Conservation (phyloP, 148 eudicot species). For the Drosera capensis region DNA sequence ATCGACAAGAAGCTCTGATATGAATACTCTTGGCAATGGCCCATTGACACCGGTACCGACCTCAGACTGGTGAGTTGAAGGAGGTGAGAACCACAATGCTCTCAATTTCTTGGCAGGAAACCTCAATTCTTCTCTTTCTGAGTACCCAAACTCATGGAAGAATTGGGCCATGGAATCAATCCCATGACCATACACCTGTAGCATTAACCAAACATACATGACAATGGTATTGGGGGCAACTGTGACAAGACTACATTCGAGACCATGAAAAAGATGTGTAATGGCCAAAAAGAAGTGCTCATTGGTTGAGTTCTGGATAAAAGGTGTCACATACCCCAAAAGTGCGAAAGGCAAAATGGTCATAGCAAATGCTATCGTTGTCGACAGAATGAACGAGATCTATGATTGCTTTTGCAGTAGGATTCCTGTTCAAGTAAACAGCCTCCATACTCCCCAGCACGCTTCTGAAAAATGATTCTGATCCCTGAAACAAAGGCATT, state of each 20-base stretch:
- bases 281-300: not conserved
- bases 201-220: not conserved
- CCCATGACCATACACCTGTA: conserved; percentile 69
- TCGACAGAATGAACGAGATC: conserved; percentile 63
- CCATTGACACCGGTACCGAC: conserved; percentile 57
- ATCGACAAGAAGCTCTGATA: conserved; percentile 92
- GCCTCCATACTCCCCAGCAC: conserved; percentile 58
- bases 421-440: conserved; percentile 67
- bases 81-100: conserved; percentile 94
- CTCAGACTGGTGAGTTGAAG: conserved; percentile 19
- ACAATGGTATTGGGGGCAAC: not conserved
- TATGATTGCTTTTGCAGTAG: conserved; percentile 77
- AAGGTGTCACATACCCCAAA: conserved; percentile 55
- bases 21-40: conserved; percentile 83
- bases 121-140: conserved; percentile 57
- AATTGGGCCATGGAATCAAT: conserved; percentile 74
- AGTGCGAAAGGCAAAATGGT: conserved; percentile 88
- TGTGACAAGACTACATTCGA: too few relatives aligned
- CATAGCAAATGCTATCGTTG: conserved; percentile 53
- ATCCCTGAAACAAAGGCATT: conserved; percentile 38
- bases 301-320: not conserved
- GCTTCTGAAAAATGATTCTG: conserved; percentile 76
- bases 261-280: not conserved
- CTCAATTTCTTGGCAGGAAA: conserved; percentile 90
- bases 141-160: conserved; percentile 77